These are phyloP conservation scores for Theobroma cacao DNA, from an alignment of 345 rosid genomes.

Conservation along the genomic window DNA sequence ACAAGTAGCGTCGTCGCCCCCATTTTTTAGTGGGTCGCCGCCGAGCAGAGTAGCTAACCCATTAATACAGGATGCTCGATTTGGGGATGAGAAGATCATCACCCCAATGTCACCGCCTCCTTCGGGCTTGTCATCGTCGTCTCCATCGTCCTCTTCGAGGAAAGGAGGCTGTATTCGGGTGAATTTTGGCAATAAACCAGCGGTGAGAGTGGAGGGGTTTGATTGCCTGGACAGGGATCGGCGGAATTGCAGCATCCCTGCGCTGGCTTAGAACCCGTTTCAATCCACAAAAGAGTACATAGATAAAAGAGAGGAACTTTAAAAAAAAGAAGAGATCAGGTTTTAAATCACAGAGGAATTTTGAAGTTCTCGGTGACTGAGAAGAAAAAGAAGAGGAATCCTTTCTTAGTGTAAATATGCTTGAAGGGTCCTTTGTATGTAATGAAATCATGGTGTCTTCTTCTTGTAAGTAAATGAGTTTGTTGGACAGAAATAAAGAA, in stretches of 20 bases:
- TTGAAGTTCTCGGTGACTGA: slow-evolving; percentile 24
- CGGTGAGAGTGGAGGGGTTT: slow-evolving; percentile 83
- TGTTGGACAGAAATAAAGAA: slow-evolving; percentile 20
- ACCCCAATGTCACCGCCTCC: slow-evolving; percentile 39
- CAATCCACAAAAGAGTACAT: slow-evolving; percentile 27
- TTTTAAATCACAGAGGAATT: slow-evolving; percentile 25
- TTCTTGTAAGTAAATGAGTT: slow-evolving; percentile 20
- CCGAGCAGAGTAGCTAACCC: slow-evolving; percentile 99
- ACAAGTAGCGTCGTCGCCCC: slow-evolving; percentile 68
- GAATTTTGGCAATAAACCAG: slow-evolving; percentile 82
- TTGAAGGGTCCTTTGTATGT: slow-evolving; percentile 29
- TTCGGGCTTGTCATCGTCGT: slow-evolving; percentile 18
- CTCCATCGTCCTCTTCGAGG: slow-evolving; percentile 58
- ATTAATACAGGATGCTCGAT: slow-evolving; percentile 77
- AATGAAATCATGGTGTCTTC: slow-evolving; percentile 15
- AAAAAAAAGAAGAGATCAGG: not conserved
- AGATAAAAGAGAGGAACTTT: slow-evolving; percentile 6
- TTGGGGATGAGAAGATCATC: slow-evolving; percentile 52
- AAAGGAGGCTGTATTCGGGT: slow-evolving; percentile 66
- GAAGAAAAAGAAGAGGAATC: slow-evolving; percentile 14
- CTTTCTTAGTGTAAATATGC: slow-evolving; percentile 41
- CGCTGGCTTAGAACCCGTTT: slow-evolving; percentile 54
- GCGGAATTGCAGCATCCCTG: slow-evolving; percentile 67
- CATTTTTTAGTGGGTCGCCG: slow-evolving; percentile 89
- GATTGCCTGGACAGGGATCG: slow-evolving; percentile 92